Evolutionary conservation across 2,329 filamentous ascomycete species (phyloP), one percentile per base, ranked within the genome.

Genomic region (Alternaria angustiovoidea): DNA sequence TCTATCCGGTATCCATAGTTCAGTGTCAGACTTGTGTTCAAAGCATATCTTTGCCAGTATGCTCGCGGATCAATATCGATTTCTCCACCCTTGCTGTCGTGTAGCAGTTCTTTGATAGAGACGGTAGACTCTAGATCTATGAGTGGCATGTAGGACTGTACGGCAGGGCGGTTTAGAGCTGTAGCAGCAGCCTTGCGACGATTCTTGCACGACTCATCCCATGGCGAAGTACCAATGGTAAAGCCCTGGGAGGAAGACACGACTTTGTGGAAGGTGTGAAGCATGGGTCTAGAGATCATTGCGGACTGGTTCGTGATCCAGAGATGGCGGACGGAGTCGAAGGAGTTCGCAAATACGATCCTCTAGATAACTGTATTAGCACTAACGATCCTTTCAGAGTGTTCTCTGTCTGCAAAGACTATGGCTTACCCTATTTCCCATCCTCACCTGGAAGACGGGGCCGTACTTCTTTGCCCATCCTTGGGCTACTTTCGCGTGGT

Each of bases 181-280:
- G 91, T 93, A 4, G 90, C 91, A 1, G 91, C 91, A 0, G 90
- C 91, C 80, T 93, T 94, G 63, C 92, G 87, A 9, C 91, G 86
- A 24, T 84, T 82, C 77, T 94, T 94, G 79, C 90, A 92, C 2
- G 88, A 92, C 51, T 93, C 91, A 63, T 94, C 91, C 89, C 91
- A 95, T 0, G 92, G 91, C 0, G 91, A 93, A 0, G 91, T 93
- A 1, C 92, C 92, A 62, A 95, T 93, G 0, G 91, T 94, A 77
- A 93, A 91, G 6, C 91, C 91, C 67, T 93, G 89, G 0, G 89
- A 91, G 34, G 84, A 87, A 1, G 91, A 93, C 3, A 93, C 89
- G 4, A 94, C 89, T 5, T 86, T 91, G 78, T 94, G 91, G 77
- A 94, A 94, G 1, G 91, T 94, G 77, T 94, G 91, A 48, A 93